Base-by-base conservation (phyloP, 495 filamentous ascomycete species). In the Trichodelitschia bisporula region DNA sequence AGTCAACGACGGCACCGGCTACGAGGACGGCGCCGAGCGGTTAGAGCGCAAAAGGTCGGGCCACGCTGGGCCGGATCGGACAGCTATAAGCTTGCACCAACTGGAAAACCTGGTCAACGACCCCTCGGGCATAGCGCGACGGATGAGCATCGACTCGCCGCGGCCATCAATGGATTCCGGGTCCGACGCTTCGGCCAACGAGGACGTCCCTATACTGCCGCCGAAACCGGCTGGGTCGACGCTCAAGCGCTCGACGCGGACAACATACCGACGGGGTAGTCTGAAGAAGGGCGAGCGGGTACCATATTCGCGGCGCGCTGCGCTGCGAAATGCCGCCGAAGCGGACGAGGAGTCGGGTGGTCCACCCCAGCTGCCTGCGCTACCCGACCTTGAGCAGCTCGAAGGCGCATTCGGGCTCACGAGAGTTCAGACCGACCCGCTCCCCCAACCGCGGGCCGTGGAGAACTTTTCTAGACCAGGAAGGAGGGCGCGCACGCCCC, bases 221-320 rank as follows among this genome's bases (percentile, higher is more conserved):
- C 59, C 66, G 40, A 50, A 57, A 15, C 72, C 73, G 15, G 74
- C 68, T 5, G 75, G 77, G 3, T 68, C 70, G 43, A 74, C 78
- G 12, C 60, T 99, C 30, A 65, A 80, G 37, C 64, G 86, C 32
- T 90, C 89, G 21, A 99, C 80, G 11, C 65, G 79, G 21, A 99
- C 86, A 11, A 80, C 78, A 18, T 97, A 97, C 43, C 60, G 79
- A 42, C 75, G 77, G 31, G 86, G 83, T 9, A 92, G 82, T 54
- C 48, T 80, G 30, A 68, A 68, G 36, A 80, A 74, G 44, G 74
- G 75, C 26, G 76, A 84, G 40, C 61, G 72, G 30, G 60, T 65
- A 3, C 69, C 74, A 16, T 76, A 78, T 38, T 72, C 79, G 0
- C 86, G 77, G 48, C 60, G 86, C 32, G 56, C 66, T 24, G 67